Conservation (phyloP, 78 protist genomes). For the Dictyostelium capitatum region DNA sequence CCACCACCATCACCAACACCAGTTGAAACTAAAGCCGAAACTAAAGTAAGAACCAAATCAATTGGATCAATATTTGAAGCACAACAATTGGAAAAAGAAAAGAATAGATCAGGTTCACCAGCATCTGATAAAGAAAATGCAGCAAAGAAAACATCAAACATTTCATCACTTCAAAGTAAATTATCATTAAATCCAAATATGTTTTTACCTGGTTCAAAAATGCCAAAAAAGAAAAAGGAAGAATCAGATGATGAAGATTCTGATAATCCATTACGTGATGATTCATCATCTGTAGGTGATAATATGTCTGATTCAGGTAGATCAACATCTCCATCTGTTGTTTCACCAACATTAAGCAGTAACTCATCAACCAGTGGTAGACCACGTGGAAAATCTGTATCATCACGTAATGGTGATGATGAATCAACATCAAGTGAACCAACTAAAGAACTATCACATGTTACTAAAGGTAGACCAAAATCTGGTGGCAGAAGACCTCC, state of each 20-base stretch:
- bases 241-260: conserved; percentile 39
- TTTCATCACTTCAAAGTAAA: conserved; percentile 58
- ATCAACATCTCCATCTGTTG: not conserved
- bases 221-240: conserved; percentile 54
- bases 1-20: conserved; percentile 29
- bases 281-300: not conserved
- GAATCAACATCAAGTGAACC: not conserved
- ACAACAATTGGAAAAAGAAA: conserved; percentile 26
- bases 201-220: conserved; percentile 73
- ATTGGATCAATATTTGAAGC: conserved; percentile 62
- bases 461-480: conserved; percentile 65
- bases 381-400: conserved; percentile 6
- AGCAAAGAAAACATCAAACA: conserved; percentile 58
- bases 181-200: conserved; percentile 71
- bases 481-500: conserved; percentile 79
- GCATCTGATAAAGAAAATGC: not conserved
- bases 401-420: not conserved
- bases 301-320: not conserved
- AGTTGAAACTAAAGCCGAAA: not conserved
- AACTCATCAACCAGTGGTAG: not conserved
- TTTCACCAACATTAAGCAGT: conserved; percentile 11
- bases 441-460: conserved; percentile 33
- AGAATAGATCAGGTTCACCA: not conserved
- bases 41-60: conserved; percentile 15
- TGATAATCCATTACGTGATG: conserved; percentile 20